Evolutionary conservation across 345 rosid species (phyloP).

Genomic region (Eucalyptus urophylla): DNA sequence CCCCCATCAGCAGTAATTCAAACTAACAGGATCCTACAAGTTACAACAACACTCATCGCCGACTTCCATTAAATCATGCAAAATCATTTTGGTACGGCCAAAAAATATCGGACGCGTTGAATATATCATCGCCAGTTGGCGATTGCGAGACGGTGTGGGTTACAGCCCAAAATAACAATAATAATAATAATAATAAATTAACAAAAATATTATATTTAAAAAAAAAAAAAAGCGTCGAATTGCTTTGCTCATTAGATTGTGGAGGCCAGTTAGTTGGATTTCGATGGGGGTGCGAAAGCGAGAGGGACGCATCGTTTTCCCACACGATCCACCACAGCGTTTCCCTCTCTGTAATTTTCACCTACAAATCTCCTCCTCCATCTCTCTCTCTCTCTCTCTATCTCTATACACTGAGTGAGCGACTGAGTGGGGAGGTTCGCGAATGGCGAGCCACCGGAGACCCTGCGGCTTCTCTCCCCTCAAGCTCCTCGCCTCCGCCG

Average conservation of each 20-base stretch:
- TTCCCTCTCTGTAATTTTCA: neutral
- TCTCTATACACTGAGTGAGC: neutral
- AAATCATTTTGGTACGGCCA: neutral
- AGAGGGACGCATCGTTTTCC: too few species aligned
- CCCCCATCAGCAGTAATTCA: too few species aligned
- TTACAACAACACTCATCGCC: neutral
- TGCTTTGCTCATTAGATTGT: neutral
- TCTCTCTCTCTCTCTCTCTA: neutral
- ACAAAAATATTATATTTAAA: neutral
- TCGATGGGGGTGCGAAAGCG: neutral
- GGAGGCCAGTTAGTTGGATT: neutral
- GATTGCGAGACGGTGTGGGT: neutral
- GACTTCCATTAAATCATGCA: neutral
- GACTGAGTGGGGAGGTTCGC: neutral
- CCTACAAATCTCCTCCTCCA: neutral
- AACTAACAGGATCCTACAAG: neutral
- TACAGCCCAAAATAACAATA: neutral
- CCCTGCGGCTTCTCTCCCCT: slow-evolving; percentile 7
- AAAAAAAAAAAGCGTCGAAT: too few species aligned
- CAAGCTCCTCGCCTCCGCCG: slow-evolving; percentile 30
- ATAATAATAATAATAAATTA: neutral
- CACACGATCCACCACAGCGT: neutral
- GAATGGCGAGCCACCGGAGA: slow-evolving; percentile 42
- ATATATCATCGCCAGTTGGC: neutral
- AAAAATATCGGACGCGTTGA: neutral